Base-by-base conservation (phyloP, 108 stramenopile species). In the Skeletonema marinoi region DNA sequence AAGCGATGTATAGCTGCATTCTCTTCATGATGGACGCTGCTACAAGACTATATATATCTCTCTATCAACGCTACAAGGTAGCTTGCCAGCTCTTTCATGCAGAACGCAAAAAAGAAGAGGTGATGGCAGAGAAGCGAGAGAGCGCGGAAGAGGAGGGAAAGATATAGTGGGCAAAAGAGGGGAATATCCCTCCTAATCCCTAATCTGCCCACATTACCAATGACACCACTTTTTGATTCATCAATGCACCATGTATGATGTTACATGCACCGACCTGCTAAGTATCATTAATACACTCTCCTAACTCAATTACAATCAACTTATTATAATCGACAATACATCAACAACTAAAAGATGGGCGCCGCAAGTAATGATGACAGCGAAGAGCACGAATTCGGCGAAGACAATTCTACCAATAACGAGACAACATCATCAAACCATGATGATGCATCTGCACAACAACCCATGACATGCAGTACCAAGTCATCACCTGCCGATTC, bases 321-420 rank as follows among this genome's bases (percentile, higher is more conserved):
- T 10, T 41, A 41, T 39, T 39, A 41, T 41, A 10, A 25, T 21
- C 2, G 1, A 9, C 29, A 2, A 6, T 56, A 4, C 44, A 56
- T 29, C 54, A 21, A 25, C 54, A 56, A 10, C 21, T 29, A 1
- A 56, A 71, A 71, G 17, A 71, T 71, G 70, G 60, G 70, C 66
- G 72, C 64, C 66, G 41, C 64, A 46, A 46, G 44, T 58, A 60
- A 35, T 38, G 68, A 75, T 31, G 76, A 77, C 36, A 54, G 64
- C 63, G 76, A 77, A 62, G 72, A 77, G 50, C 36, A 35, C 71
- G 76, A 77, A 51, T 77, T 73, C n/a, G 75, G 29, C 2, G 70
- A 46, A 4, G 76, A 56, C 54, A 25, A 56, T 29, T 10, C 54
- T 9, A 29, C 54, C 19, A 63, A 31, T 30, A 38, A 54, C 56